Evolutionary conservation across 768 basidiomycete species (phyloP).

Genomic region (Amyloporia xantha): DNA sequence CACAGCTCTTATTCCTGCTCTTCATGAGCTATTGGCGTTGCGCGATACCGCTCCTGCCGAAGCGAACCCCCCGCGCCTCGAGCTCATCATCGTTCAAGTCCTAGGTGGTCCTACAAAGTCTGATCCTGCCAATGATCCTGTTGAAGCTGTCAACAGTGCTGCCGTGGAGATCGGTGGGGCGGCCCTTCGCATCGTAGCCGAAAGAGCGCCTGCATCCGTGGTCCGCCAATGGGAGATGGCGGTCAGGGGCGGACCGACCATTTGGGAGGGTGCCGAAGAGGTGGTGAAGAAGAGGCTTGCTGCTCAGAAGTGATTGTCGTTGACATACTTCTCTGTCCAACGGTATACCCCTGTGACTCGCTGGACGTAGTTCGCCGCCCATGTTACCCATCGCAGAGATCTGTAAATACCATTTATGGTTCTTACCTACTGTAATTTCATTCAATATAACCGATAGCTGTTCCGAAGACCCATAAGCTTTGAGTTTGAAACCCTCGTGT

Average conservation of each 20-base stretch:
- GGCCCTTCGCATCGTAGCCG: conserved; percentile 21
- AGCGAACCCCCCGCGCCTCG: conserved; percentile 9
- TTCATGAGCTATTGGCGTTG: conserved; percentile 12
- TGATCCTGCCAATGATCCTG: conserved; percentile 9
- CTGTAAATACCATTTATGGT: too few species aligned
- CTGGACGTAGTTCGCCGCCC: neutral
- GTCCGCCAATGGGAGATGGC: conserved; percentile 25
- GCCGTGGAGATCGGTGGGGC: conserved; percentile 14
- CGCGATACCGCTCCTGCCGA: neutral
- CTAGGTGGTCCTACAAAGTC: conserved; percentile 12
- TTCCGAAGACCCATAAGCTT: too few species aligned
- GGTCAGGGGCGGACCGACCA: conserved; percentile 16
- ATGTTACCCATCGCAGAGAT: neutral
- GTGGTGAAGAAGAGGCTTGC: conserved; percentile 14
- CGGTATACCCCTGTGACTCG: neutral
- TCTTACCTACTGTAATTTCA: too few species aligned
- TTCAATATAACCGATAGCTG: too few species aligned
- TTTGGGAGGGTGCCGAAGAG: conserved; percentile 23
- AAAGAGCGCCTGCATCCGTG: conserved; percentile 21
- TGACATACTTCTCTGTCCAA: neutral
- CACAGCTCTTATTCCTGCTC: conserved; percentile 11
- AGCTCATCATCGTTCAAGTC: conserved; percentile 23
- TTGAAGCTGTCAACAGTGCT: conserved; percentile 15
- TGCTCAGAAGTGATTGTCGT: neutral
- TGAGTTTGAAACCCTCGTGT: too few species aligned